Conservation (phyloP, 108 stramenopile species). For the Fragilariopsis cylindrus region DNA sequence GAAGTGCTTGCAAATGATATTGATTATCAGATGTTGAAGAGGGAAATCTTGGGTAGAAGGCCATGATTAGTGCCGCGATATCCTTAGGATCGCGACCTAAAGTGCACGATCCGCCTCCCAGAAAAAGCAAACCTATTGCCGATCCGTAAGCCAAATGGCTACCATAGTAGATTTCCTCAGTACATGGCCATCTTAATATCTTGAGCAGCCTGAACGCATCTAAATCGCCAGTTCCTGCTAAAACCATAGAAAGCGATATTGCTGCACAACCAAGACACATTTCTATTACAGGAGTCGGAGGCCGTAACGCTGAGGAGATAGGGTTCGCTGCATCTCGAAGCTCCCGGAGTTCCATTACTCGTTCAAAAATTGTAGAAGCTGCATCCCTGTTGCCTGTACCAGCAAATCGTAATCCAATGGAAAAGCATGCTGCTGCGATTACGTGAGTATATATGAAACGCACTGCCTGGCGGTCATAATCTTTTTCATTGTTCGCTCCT, state of each 20-base stretch:
- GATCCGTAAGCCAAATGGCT: constrained; percentile 89
- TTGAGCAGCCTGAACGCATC: constrained; percentile 84
- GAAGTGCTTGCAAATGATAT: constrained; percentile 95
- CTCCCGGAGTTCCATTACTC: constrained; percentile 67
- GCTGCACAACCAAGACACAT: constrained; percentile 87
- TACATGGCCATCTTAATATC: constrained; percentile 86
- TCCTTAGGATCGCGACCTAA: constrained; percentile 87
- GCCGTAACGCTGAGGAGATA: constrained; percentile 64
- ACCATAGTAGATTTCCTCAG: constrained; percentile 85
- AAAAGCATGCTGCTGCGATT: constrained; percentile 92
- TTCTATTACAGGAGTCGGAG: constrained; percentile 80
- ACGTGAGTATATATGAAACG: constrained; percentile 92
- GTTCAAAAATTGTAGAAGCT: constrained; percentile 58
- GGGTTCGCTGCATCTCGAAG: constrained; percentile 76
- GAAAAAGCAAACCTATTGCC: constrained; percentile 93
- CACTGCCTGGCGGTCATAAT: constrained; percentile 84
- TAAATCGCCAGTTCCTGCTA: constrained; percentile 96
- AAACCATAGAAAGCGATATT: constrained; percentile 89
- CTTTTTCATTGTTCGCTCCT: constrained; percentile 18
- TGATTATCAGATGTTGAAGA: constrained; percentile 84
- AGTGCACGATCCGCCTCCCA: constrained; percentile 93
- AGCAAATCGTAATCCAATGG: constrained; percentile 91
- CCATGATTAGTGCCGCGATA: constrained; percentile 88
- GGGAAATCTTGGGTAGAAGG: constrained; percentile 95
- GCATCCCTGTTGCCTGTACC: constrained; percentile 85